phyloP scores from a whole-genome alignment of 176 grass and related monocot genomes.

The Triticum monococcum region DNA sequence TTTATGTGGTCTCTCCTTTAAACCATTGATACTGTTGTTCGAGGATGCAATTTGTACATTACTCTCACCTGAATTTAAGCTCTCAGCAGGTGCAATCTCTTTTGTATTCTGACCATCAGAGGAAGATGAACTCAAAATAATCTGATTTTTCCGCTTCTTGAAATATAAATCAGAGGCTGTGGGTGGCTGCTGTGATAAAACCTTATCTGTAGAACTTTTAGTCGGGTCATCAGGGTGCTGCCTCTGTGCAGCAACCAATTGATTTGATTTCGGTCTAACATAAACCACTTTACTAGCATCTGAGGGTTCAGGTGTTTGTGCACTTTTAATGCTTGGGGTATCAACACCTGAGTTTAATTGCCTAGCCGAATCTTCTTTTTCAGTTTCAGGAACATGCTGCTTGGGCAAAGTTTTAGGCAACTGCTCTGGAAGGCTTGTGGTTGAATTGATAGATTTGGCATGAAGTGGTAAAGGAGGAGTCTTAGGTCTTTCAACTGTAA shows the following conservation, averaged over 20 bases:
- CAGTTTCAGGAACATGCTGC: slow-evolving; percentile 37
- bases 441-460: slow-evolving; percentile 38
- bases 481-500: slow-evolving; percentile 78
- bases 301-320: slow-evolving; percentile 35
- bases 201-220: slow-evolving; percentile 51
- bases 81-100: slow-evolving; percentile 39
- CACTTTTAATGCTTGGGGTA: slow-evolving; percentile 18
- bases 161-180: slow-evolving; percentile 70
- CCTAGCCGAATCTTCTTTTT: slow-evolving; percentile 28
- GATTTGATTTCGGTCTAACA: slow-evolving; percentile 65
- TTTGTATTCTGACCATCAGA: slow-evolving; percentile 55
- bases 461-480: slow-evolving; percentile 70
- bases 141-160: slow-evolving; percentile 87
- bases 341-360: slow-evolving; percentile 25
- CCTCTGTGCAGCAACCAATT: slow-evolving; percentile 57
- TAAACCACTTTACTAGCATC: slow-evolving; percentile 55
- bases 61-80: slow-evolving; percentile 62
- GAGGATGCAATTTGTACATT: slow-evolving; percentile 51
- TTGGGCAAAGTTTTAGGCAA: slow-evolving; percentile 45
- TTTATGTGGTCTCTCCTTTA: slow-evolving; percentile 50
- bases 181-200: slow-evolving; percentile 26
- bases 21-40: slow-evolving; percentile 28
- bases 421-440: slow-evolving; percentile 20
- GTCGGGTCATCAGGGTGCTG: slow-evolving; percentile 38
- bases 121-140: slow-evolving; percentile 61